Evolutionary conservation across 129 eudicot genomes (phyloP).

Genomic region (Flaveria sonorensis): DNA sequence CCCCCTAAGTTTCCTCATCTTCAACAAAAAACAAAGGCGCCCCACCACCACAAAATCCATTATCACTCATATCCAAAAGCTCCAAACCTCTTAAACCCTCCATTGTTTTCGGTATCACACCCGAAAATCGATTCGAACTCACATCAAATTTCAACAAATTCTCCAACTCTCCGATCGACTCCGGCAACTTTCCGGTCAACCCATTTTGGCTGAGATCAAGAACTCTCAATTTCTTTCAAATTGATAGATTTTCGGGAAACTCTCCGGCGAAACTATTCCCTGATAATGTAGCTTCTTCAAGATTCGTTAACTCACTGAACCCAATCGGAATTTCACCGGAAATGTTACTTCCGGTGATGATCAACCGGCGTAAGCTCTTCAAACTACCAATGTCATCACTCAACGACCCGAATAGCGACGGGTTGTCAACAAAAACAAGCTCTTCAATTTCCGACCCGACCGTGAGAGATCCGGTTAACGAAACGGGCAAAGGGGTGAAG

Average conservation of each 20-base stretch:
- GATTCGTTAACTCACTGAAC: slow-evolving; percentile 37
- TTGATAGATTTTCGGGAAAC: slow-evolving; percentile 31
- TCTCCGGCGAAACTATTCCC: slow-evolving; percentile 49
- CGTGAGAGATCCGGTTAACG: slow-evolving; percentile 44
- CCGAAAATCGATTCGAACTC: slow-evolving; percentile 51
- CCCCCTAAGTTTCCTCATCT: slow-evolving; percentile 56
- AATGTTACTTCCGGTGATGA: slow-evolving; percentile 56
- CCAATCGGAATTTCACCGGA: slow-evolving; percentile 55
- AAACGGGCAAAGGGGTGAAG: slow-evolving; percentile 41
- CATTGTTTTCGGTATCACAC: slow-evolving; percentile 49
- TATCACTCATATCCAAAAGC: slow-evolving; percentile 65
- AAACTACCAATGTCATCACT: slow-evolving; percentile 37
- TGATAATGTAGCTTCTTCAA: slow-evolving; percentile 64
- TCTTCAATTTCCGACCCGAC: slow-evolving; percentile 48
- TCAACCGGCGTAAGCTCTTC: slow-evolving; percentile 50
- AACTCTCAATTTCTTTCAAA: slow-evolving; percentile 49
- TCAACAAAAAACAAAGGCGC: slow-evolving; percentile 52
- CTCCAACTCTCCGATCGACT: slow-evolving; percentile 38
- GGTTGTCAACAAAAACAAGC: slow-evolving; percentile 61
- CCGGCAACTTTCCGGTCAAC: slow-evolving; percentile 52
- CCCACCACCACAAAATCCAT: slow-evolving; percentile 47
- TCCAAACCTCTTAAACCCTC: slow-evolving; percentile 52
- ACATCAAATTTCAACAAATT: slow-evolving; percentile 59
- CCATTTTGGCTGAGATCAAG: slow-evolving; percentile 63
- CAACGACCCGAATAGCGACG: slow-evolving; percentile 50